These are phyloP conservation scores for Aspergillus nanangensis DNA, from an alignment of 495 filamentous ascomycete genomes.

Conservation along the genomic window DNA sequence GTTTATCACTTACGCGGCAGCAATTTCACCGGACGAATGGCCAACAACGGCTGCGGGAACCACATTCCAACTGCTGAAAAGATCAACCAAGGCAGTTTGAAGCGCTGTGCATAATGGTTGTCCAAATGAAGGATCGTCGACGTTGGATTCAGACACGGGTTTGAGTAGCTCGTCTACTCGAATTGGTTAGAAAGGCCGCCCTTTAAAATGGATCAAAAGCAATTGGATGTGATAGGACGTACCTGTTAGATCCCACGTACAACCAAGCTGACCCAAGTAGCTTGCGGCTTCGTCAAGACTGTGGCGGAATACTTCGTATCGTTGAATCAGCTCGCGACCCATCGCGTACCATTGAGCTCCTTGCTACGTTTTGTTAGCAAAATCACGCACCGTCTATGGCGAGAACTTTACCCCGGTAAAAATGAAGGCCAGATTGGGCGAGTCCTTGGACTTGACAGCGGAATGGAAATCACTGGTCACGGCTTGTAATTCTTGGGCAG, in stretches of 20 bases:
- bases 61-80: slow-evolving; percentile 30
- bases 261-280: not conserved
- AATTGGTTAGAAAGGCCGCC: not conserved
- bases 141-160: not conserved
- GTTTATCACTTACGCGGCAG: slow-evolving; percentile 23
- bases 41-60: slow-evolving; percentile 26
- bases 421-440: slow-evolving; percentile 19
- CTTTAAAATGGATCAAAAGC: not conserved
- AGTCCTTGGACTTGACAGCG: not conserved
- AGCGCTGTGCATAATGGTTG: slow-evolving; percentile 42
- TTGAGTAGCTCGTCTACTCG: not conserved
- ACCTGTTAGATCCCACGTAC: not conserved
- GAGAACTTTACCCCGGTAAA: slow-evolving; percentile 22
- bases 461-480: not conserved
- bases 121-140: not conserved
- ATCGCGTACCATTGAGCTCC: slow-evolving; percentile 35
- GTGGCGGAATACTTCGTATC: slow-evolving; percentile 17
- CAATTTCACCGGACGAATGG: slow-evolving; percentile 44
- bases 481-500: not conserved
- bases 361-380: slow-evolving; percentile 10
- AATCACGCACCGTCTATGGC: not conserved
- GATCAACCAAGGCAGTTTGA: slow-evolving; percentile 39
- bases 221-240: too few relatives aligned
- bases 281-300: slow-evolving; percentile 11
- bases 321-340: slow-evolving; percentile 24